phyloP scores from a whole-genome alignment of 2,329 filamentous ascomycete species.

The Trichocomaceae sp. region DNA sequence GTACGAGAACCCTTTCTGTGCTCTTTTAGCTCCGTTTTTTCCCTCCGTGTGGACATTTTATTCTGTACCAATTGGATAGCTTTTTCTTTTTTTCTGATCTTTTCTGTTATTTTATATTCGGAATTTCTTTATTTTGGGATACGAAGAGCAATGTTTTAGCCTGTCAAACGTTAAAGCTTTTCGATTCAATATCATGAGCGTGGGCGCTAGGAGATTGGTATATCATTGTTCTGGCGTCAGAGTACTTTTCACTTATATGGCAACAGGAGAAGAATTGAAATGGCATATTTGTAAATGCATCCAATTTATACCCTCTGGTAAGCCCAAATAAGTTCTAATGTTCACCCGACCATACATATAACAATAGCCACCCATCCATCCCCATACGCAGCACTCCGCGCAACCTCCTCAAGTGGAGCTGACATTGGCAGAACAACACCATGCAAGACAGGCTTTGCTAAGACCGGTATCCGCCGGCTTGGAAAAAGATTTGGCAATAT shows the following conservation, averaged over 20 bases:
- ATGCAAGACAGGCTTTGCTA: slow-evolving; percentile 80
- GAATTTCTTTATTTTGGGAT: not conserved
- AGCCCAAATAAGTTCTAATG: not conserved
- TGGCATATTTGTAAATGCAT: no score
- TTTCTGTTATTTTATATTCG: not conserved
- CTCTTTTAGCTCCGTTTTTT: not conserved
- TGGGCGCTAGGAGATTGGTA: not conserved
- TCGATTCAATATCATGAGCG: not conserved
- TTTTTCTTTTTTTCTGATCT: not conserved
- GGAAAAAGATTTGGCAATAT: slow-evolving; percentile 80
- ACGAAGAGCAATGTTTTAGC: not conserved
- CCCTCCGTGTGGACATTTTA: no score
- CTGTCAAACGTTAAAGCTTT: not conserved
- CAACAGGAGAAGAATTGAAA: no score
- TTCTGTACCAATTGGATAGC: not conserved
- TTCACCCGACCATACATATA: slow-evolving; percentile 59
- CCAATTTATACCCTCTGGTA: no score
- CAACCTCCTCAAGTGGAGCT: slow-evolving; percentile 74
- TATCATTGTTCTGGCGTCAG: not conserved
- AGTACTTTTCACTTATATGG: not conserved
- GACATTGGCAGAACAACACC: slow-evolving; percentile 74
- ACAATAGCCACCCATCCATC: slow-evolving; percentile 89
- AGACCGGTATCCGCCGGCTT: slow-evolving; percentile 71
- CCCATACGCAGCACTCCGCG: slow-evolving; percentile 74
- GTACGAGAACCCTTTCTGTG: not conserved